These are phyloP conservation scores for Phytopythium litorale DNA, from an alignment of 352 stramenopile species.

Conservation along the genomic window DNA sequence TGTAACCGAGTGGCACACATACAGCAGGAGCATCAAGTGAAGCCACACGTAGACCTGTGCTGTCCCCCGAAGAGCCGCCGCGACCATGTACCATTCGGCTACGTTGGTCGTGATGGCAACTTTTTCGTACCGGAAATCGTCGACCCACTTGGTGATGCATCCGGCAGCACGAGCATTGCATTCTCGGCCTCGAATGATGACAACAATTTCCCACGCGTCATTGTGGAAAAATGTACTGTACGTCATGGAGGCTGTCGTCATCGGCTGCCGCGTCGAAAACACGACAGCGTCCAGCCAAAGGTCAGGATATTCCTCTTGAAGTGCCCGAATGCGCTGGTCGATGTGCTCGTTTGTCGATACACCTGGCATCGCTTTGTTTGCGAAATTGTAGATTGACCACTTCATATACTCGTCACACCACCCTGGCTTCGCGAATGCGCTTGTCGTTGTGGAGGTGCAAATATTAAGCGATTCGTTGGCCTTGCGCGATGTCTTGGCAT, in stretches of 20 bases:
- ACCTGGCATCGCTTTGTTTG: constrained; percentile 4
- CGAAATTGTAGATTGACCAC: constrained; percentile 12
- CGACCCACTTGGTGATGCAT: constrained; percentile 33
- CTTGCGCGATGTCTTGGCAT: constrained; percentile 5
- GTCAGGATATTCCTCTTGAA: constrained; percentile 22
- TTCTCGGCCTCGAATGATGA: constrained; percentile 26
- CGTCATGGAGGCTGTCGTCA: constrained; percentile 13
- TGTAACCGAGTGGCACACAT: constrained; percentile 5
- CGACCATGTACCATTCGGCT: constrained; percentile 24
- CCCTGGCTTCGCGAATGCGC: neutral
- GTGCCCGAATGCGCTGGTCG: constrained; percentile 16
- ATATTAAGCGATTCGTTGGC: constrained; percentile 11
- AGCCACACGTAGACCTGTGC: constrained; percentile 49
- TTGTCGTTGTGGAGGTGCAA: constrained; percentile 4
- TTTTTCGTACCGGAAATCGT: constrained; percentile 58
- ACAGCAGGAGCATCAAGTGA: constrained; percentile 22
- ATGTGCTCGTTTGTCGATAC: constrained; percentile 31
- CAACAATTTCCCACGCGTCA: constrained; percentile 29
- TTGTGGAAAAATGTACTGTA: constrained; percentile 14
- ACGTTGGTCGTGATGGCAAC: constrained; percentile 30
- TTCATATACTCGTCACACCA: constrained; percentile 14
- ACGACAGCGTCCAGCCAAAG: constrained; percentile 25
- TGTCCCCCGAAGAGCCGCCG: constrained; percentile 19
- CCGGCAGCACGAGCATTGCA: constrained; percentile 7
- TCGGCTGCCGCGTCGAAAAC: constrained; percentile 16